Percentiles rank a stretch among this genome's conserved stretches.
Conservation (phyloP, 169 alveolate species). For the Nephromyces sp. region DNA sequence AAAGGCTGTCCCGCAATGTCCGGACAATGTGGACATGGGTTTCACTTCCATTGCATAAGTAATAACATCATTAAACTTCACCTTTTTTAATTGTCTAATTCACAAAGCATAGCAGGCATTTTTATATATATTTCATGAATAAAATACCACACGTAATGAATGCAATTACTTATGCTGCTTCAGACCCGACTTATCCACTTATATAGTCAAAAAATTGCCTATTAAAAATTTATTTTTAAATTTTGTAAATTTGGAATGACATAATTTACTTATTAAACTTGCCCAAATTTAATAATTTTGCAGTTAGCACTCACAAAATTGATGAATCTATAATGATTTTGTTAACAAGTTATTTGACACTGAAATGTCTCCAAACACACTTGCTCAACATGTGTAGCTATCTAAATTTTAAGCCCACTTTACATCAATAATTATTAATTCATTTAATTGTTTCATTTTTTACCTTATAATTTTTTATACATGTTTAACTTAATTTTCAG, state of each 20-base stretch:
- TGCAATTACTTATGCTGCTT: background rate
- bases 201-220: background rate
- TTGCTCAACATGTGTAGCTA: background rate
- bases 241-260: background rate
- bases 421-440: background rate
- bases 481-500: background rate
- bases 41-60: slow-evolving; percentile 63
- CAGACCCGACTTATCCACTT: background rate
- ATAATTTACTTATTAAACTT: no score
- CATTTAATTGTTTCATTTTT: background rate
- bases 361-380: background rate
- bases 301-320: background rate
- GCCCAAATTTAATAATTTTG: no score
- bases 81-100: no score
- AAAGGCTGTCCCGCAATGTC: slow-evolving; percentile 63
- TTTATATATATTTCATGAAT: background rate
- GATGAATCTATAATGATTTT: background rate
- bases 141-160: background rate
- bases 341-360: background rate
- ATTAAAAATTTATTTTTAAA: background rate
- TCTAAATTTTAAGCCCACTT: background rate
- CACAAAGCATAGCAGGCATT: background rate
- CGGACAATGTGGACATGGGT: slow-evolving; percentile 63
- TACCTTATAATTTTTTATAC: background rate
- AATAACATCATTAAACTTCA: no score